Conservation (phyloP, 768 basidiomycete genomes). For the Leucosporidium scottii region DNA sequence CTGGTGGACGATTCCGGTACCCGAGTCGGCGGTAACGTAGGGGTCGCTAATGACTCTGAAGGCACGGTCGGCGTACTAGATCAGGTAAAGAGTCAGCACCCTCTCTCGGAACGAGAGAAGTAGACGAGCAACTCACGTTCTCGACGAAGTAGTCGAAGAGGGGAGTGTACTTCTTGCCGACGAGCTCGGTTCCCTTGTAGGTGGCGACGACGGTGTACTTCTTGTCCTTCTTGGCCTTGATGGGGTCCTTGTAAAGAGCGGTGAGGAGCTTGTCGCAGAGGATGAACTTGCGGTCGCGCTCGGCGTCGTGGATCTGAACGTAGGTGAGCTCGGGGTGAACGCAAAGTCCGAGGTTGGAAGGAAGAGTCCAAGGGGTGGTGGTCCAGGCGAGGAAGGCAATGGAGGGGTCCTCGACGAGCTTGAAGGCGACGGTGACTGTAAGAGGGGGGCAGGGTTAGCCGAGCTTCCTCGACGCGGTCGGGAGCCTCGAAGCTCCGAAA, state of each 20-base stretch:
- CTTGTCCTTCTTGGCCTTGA: slow-evolving; percentile 93
- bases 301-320: slow-evolving; percentile 89
- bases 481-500: slow-evolving; percentile 3
- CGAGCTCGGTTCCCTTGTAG: slow-evolving; percentile 86
- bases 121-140: slow-evolving; percentile 52
- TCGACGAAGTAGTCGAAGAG: slow-evolving; percentile 96
- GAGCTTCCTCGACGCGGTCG: background rate
- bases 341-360: slow-evolving; percentile 88
- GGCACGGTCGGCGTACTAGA: slow-evolving; percentile 79
- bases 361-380: slow-evolving; percentile 97
- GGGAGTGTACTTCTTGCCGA: slow-evolving; percentile 90
- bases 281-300: slow-evolving; percentile 80
- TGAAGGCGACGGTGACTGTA: slow-evolving; percentile 83
- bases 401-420: slow-evolving; percentile 81
- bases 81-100: background rate
- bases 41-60: slow-evolving; percentile 83
- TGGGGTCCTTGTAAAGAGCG: slow-evolving; percentile 91
- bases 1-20: slow-evolving; percentile 98
- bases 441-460: background rate
- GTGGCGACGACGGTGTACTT: slow-evolving; percentile 51
- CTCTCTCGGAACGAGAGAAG: slow-evolving; percentile 2
- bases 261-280: slow-evolving; percentile 77
- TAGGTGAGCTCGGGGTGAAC: slow-evolving; percentile 95
- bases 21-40: slow-evolving; percentile 86
- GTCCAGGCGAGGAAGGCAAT: slow-evolving; percentile 95